These are phyloP conservation scores for Echinosophora koreensis DNA, from an alignment of 306 rosid genomes.

Conservation along the genomic window DNA sequence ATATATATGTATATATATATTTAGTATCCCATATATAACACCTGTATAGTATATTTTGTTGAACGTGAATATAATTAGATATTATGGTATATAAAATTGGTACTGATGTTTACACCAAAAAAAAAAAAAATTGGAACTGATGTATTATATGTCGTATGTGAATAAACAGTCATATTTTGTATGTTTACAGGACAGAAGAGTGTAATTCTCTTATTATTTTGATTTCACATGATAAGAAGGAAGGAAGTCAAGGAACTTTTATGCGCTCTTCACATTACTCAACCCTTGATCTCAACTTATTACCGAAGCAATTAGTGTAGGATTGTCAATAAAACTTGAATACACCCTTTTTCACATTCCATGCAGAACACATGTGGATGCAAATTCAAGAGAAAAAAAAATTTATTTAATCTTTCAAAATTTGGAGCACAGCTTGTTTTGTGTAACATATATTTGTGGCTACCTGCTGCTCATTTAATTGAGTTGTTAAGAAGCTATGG, in stretches of 20 bases:
- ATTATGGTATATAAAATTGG: too few relatives aligned
- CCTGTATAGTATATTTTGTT: too few relatives aligned
- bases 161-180: too few relatives aligned
- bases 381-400: neutral
- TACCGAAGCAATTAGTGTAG: neutral
- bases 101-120: too few relatives aligned
- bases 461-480: conserved; percentile 54
- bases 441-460: conserved; percentile 17
- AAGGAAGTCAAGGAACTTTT: neutral
- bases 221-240: conserved; percentile 6
- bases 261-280: neutral
- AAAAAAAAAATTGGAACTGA: too few relatives aligned
- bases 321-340: too few relatives aligned
- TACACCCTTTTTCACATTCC: neutral
- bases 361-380: conserved; percentile 25
- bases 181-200: neutral
- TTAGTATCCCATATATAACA: too few relatives aligned
- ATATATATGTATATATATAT: too few relatives aligned
- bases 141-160: too few relatives aligned
- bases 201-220: neutral
- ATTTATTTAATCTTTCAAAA: neutral
- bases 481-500: conserved; percentile 66
- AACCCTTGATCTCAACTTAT: neutral
- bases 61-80: too few relatives aligned
- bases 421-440: neutral